phyloP scores from a whole-genome alignment of 768 basidiomycete genomes.

The Lepiota venenata region DNA sequence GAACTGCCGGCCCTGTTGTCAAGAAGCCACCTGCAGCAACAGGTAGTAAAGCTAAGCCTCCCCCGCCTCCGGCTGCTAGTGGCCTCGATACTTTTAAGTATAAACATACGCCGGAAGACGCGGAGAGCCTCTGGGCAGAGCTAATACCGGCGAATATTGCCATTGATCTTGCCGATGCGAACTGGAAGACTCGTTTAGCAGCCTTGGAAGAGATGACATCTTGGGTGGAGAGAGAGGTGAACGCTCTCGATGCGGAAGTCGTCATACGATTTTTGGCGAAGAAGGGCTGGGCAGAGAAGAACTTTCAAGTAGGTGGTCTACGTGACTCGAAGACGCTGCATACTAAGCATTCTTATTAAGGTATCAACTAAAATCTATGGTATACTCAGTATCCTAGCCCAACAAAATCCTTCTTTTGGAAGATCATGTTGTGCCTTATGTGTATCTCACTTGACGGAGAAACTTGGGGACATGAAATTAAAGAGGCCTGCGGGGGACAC shows the following conservation, averaged over 20 bases:
- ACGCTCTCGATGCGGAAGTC: constrained; percentile 80
- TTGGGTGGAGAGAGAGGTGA: constrained; percentile 74
- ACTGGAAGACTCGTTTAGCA: constrained; percentile 91
- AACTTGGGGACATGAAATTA: constrained; percentile 93
- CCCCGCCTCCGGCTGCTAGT: constrained; percentile 45
- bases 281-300: constrained; percentile 98
- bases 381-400: constrained; percentile 69
- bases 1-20: constrained; percentile 34
- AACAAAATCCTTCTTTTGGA: constrained; percentile 79
- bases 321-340: background rate
- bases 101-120: constrained; percentile 89
- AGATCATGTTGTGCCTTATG: constrained; percentile 80
- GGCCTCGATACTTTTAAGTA: constrained; percentile 85
- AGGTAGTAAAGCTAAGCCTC: constrained; percentile 36
- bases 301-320: constrained; percentile 74
- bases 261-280: constrained; percentile 84
- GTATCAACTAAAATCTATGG: constrained; percentile 89
- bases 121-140: constrained; percentile 73
- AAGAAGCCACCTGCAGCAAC: constrained; percentile 31
- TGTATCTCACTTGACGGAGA: constrained; percentile 83
- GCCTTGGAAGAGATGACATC: constrained; percentile 81
- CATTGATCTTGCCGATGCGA: constrained; percentile 75
- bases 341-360: constrained; percentile 33
- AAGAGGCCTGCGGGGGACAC: constrained; percentile 96
- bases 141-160: constrained; percentile 69